A percentile compares a stretch with the other conserved stretches of the same genome.
Evolutionary conservation across 345 rosid species (phyloP).

Genomic region (Nephelium lappaceum): DNA sequence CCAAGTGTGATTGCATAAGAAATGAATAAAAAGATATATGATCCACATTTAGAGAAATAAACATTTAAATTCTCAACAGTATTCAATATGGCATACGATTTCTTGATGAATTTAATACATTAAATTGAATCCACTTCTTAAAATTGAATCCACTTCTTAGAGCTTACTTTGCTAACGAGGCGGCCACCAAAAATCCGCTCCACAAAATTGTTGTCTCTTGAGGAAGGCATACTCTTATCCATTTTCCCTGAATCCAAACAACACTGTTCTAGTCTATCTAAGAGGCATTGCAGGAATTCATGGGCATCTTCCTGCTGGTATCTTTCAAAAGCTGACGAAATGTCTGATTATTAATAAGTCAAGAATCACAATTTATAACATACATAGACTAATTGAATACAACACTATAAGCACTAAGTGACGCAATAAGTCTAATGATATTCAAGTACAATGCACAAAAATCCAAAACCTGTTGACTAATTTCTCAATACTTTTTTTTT

Average conservation of each 20-base stretch:
- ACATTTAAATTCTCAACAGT: not conserved
- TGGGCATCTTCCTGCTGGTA: constrained; percentile 90
- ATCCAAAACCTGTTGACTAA: not conserved
- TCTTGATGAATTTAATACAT: not conserved
- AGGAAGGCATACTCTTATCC: constrained; percentile 27
- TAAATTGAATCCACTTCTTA: not conserved
- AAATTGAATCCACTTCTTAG: not conserved
- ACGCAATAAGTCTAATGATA: not conserved
- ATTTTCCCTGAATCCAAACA: constrained; percentile 41
- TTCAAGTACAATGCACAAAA: not conserved
- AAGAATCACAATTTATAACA: constrained; percentile 37
- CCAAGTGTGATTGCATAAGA: not conserved
- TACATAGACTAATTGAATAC: not conserved
- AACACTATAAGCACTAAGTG: not conserved
- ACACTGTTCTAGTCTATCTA: constrained; percentile 70
- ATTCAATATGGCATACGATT: not conserved
- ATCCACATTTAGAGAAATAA: not conserved
- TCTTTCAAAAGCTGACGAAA: constrained; percentile 57
- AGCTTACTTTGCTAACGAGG: constrained; percentile 64
- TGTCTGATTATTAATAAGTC: constrained; percentile 39
- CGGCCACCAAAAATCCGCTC: constrained; percentile 70
- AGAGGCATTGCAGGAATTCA: constrained; percentile 74
- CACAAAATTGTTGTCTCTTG: constrained; percentile 44
- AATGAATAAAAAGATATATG: not conserved
- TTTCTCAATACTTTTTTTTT: not conserved